A percentile compares a stretch with the other conserved stretches of the same genome.
phyloP scores from a whole-genome alignment of 345 rosid species.

The Acer yangbiense region DNA sequence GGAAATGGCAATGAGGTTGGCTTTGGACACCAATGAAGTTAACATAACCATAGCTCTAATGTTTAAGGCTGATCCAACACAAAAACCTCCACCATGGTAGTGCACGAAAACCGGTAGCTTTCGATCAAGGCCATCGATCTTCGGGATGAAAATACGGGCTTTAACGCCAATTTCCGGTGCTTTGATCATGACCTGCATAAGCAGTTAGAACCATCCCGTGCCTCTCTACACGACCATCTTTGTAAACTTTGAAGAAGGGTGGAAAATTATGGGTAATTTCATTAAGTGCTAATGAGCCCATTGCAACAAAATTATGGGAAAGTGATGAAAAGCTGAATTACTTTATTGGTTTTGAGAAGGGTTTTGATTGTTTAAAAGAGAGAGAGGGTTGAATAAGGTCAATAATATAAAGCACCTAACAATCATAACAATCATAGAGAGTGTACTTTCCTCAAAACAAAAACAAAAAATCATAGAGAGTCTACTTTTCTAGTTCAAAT shows the following conservation, averaged over 20 bases:
- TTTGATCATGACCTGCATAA: conserved; percentile 24
- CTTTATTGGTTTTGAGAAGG: not conserved
- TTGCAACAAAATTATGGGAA: not conserved
- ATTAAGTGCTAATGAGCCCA: not conserved
- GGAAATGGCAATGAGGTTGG: conserved; percentile 27
- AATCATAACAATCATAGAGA: not conserved
- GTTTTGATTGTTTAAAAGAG: not conserved
- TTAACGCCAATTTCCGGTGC: conserved; percentile 20
- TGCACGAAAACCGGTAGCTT: conserved; percentile 38
- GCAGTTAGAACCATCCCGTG: not conserved
- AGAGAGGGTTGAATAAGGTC: not conserved
- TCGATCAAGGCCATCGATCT: not conserved
- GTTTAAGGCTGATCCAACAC: conserved; percentile 31
- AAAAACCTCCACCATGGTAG: conserved; percentile 41
- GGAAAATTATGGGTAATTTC: conserved; percentile 31
- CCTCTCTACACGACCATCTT: conserved; percentile 27
- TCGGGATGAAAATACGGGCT: conserved; percentile 31
- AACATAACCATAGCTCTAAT: conserved; percentile 8
- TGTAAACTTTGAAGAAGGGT: conserved; percentile 37
- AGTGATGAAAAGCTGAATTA: not conserved
- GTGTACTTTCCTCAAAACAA: no score
- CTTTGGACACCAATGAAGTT: conserved; percentile 20
- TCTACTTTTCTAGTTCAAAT: not conserved
- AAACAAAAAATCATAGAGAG: no score
- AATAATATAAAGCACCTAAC: not conserved